phyloP scores from a whole-genome alignment of 495 filamentous ascomycete genomes.

The Aspergillus nanangensis region DNA sequence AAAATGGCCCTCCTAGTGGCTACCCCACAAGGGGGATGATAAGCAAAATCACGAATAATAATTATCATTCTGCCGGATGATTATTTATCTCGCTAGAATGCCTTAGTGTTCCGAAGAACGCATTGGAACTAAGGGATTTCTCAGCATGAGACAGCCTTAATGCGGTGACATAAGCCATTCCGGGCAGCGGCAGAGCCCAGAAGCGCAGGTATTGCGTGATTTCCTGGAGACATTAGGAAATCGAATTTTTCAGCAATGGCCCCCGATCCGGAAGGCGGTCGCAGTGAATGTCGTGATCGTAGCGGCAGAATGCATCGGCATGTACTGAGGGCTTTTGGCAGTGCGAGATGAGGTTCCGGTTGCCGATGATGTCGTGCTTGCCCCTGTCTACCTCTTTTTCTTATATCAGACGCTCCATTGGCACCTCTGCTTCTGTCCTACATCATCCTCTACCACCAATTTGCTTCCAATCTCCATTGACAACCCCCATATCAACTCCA shows the following conservation, averaged over 20 bases:
- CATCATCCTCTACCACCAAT: slow-evolving; percentile 10
- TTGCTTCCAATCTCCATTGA: neutral
- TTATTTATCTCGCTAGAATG: neutral
- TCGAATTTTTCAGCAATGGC: slow-evolving; percentile 18
- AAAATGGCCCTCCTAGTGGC: too few species aligned
- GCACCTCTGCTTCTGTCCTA: slow-evolving; percentile 14
- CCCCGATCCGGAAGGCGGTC: slow-evolving; percentile 30
- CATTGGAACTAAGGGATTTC: slow-evolving; percentile 20
- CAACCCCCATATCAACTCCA: neutral
- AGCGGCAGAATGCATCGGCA: slow-evolving; percentile 28
- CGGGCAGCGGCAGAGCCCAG: slow-evolving; percentile 19
- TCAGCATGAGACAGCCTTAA: slow-evolving; percentile 13
- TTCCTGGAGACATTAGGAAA: slow-evolving; percentile 18
- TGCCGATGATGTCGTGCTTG: slow-evolving; percentile 35
- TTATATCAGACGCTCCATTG: slow-evolving; percentile 25
- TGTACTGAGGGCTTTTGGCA: slow-evolving; percentile 20
- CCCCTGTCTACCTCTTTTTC: slow-evolving; percentile 23
- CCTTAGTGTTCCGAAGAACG: too few species aligned
- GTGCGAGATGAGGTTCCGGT: slow-evolving; percentile 18
- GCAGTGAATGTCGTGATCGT: slow-evolving; percentile 30
- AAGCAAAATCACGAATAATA: too few species aligned
- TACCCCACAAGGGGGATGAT: too few species aligned
- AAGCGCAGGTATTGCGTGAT: slow-evolving; percentile 41
- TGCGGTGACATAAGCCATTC: slow-evolving; percentile 13
- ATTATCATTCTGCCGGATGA: neutral